Base-by-base conservation (phyloP, 1,139 yeast genomes). In the Lodderomyces beijingensis region DNA sequence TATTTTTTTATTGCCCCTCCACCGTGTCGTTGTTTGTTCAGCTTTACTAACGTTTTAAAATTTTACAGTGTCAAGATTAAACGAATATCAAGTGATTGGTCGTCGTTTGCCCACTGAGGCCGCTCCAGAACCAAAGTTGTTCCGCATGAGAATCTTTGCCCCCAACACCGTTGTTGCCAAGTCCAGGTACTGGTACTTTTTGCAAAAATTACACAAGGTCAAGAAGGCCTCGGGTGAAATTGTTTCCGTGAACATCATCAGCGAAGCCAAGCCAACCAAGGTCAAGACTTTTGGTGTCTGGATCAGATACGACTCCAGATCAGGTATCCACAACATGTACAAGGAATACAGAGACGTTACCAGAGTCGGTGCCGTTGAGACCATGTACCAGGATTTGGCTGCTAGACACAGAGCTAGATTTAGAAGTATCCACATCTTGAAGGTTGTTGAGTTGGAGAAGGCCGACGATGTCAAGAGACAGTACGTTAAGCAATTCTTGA, bases 271-370 rank as follows among this genome's bases (percentile, higher is more conserved):
- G 79, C 98, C 98, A 74, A 86, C 95, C 75, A 89, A 87, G 80
- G 97, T 91, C 65, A 91, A 91, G 91, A 91, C 89, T 87, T 91
- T 88, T 68, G 98, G 97, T 79, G 72, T 93, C 77, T 91, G 98
- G 98, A 83, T 91, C 70, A 89, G 98, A 81, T 91, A 93, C 87
- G 98, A 93, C 70, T 91, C 99, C 55, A 93, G 98, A 83, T 93
- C 98, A 56, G 99, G 99, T 78, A 88, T 95, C 65, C 98, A 93
- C 94, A 91, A 91, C 94, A 91, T 91, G 97, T 91, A 91, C 96
- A 91, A 51, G 87, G 99, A 91, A 80, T 87, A 88, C 93, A 89
- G 98, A 77, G 98, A 91, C 62, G 95, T 89, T 59, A 76, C 96
- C 77, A 93, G 99, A 79, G 94, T 88, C 51, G 95, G 88, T 70